Evolutionary conservation across 1,139 yeast genomes (phyloP).

Genomic region (Zygoascus meyerae): DNA sequence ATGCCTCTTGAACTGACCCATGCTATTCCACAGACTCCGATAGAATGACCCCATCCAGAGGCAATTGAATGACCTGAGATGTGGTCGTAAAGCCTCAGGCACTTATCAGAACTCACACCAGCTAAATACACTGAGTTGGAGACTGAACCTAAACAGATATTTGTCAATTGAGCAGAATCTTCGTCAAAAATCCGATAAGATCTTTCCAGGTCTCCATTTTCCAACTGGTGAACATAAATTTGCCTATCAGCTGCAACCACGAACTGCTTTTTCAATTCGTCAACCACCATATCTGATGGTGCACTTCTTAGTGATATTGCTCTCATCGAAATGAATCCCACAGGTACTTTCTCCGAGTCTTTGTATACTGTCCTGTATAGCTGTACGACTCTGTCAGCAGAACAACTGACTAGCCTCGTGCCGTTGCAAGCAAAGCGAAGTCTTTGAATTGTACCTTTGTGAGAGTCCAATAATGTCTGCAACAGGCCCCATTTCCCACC

Average conservation of each 20-base stretch:
- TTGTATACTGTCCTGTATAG: constrained; percentile 40
- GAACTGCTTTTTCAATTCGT: constrained; percentile 36
- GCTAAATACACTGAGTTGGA: constrained; percentile 24
- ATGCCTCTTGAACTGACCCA: constrained; percentile 22
- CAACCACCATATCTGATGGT: constrained; percentile 37
- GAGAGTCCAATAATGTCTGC: constrained; percentile 49
- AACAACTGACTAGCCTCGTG: constrained; percentile 44
- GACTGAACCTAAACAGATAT: constrained; percentile 21
- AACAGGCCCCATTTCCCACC: constrained; percentile 43
- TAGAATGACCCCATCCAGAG: constrained; percentile 64
- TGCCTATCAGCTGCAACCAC: constrained; percentile 48
- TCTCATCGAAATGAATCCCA: constrained; percentile 38
- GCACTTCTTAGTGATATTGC: constrained; percentile 47
- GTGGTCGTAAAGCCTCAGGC: constrained; percentile 47
- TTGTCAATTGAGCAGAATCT: constrained; percentile 26
- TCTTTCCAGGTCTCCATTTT: constrained; percentile 36
- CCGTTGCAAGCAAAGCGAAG: constrained; percentile 31
- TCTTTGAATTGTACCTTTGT: constrained; percentile 49
- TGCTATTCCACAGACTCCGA: constrained; percentile 43
- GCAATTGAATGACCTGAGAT: constrained; percentile 43
- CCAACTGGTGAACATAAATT: constrained; percentile 38
- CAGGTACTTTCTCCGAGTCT: constrained; percentile 16
- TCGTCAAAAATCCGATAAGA: constrained; percentile 38
- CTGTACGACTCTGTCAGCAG: constrained; percentile 54
- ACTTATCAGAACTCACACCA: constrained; percentile 52